Conservation (phyloP, 257 asterid species). For the Catharanthus roseus region DNA sequence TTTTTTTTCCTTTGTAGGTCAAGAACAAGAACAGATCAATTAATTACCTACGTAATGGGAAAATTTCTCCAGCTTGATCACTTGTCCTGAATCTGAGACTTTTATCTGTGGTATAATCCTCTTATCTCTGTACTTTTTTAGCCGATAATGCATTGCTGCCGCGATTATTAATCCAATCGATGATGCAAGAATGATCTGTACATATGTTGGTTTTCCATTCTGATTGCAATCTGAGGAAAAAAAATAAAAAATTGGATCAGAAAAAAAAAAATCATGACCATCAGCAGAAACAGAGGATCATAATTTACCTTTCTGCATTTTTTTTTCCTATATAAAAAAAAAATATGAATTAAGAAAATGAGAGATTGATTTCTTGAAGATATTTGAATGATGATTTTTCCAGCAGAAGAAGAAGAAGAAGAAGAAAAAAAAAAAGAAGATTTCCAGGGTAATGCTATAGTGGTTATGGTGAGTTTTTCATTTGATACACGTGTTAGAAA, state of each 20-base stretch:
- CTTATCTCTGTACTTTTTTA: constrained; percentile 45
- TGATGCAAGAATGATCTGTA: constrained; percentile 62
- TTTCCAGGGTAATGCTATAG: no score
- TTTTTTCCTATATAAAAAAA: no score
- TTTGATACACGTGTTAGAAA: constrained; percentile 21
- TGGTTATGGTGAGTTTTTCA: constrained; percentile 16
- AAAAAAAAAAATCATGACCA: no score
- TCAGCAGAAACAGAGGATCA: no score
- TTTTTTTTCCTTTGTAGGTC: no score
- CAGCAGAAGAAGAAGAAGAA: constrained; percentile 2
- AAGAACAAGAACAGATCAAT: constrained; percentile 9
- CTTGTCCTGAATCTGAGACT: constrained; percentile 57
- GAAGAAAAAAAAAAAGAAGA: no score
- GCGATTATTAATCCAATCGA: constrained; percentile 69
- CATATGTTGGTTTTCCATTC: constrained; percentile 31
- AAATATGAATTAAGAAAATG: not conserved
- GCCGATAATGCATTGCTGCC: constrained; percentile 56
- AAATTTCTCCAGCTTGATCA: constrained; percentile 64
- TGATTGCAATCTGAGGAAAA: constrained; percentile 28
- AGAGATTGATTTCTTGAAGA: constrained; percentile 14
- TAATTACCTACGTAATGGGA: constrained; percentile 87
- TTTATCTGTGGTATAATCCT: constrained; percentile 53
- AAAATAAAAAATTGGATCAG: not conserved
- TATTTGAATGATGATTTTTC: constrained; percentile 17
- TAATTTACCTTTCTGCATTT: constrained; percentile 15